Evolutionary conservation across 352 stramenopile species (phyloP).

Genomic region (Phytophthora hybrid): DNA sequence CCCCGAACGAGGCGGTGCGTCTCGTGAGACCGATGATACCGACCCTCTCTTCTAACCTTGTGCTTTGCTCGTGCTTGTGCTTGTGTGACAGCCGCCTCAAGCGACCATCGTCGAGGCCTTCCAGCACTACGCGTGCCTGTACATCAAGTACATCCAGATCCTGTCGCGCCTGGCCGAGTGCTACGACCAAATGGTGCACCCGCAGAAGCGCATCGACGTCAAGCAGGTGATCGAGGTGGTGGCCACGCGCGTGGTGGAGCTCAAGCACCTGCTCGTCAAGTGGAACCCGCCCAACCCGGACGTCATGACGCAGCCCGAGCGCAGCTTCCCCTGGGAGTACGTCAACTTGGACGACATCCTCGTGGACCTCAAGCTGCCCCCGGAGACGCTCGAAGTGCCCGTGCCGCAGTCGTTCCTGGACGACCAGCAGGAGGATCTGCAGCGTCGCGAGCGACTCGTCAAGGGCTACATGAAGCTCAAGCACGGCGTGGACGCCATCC

Average conservation of each 20-base stretch:
- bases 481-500: slow-evolving; percentile 77
- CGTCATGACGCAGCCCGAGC: slow-evolving; percentile 75
- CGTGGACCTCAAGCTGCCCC: slow-evolving; percentile 93
- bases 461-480: slow-evolving; percentile 92
- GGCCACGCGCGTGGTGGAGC: slow-evolving; percentile 87
- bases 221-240: slow-evolving; percentile 94
- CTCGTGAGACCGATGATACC: background rate
- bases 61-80: background rate
- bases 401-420: slow-evolving; percentile 93
- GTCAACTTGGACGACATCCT: slow-evolving; percentile 94
- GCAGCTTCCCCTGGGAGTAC: slow-evolving; percentile 95
- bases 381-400: slow-evolving; percentile 91
- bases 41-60: background rate
- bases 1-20: slow-evolving; percentile 48
- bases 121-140: slow-evolving; percentile 95
- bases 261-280: slow-evolving; percentile 94
- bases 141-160: slow-evolving; percentile 96
- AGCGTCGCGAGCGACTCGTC: slow-evolving; percentile 85
- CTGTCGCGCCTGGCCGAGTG: slow-evolving; percentile 90
- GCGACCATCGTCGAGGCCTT: slow-evolving; percentile 91
- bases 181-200: slow-evolving; percentile 95
- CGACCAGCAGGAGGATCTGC: slow-evolving; percentile 69
- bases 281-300: slow-evolving; percentile 95
- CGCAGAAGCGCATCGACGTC: slow-evolving; percentile 95
- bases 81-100: slow-evolving; percentile 54